Evolutionary conservation across 441 rosid species (phyloP), one percentile per base, ranked within the genome.

Genomic region (Pelargonium australe): DNA sequence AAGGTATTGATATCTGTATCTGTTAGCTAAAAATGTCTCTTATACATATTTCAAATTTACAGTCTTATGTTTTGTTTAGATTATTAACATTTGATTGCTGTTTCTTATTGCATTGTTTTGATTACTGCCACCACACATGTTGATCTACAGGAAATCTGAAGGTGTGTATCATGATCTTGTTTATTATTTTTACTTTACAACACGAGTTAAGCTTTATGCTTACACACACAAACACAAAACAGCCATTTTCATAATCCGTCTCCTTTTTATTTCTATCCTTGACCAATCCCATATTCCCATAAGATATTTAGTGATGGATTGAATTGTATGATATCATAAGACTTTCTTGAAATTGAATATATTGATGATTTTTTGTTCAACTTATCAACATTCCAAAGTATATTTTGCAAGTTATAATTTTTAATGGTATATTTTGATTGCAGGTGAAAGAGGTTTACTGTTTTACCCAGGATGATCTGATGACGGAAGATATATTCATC

Each of bases 401-500:
- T 53, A 53, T 53, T 53, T 14, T 6, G 58, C 6, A 14, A 53
- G 7, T 4, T n/a, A 51, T 14, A 14, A 53, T 14, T 13, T 53
- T 20, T 37, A 37, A 7, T 37, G 41, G 5, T 37, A 5, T 37
- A 37, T 53, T 64, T 77, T 75, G 63, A 17, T 66, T 75, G 75
- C 86, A 94, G 98, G 95, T 80, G 69, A 83, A 81, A 19, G 98
- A 94, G 84, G 86, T 91, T 70, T 83, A 88, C 67, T 91, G 77
- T 84, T 94, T 94, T 72, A 73, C 85, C 53, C 97, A 91, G 80
- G 98, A 94, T 73, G 96, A 94, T 81, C 73, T 94, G 83, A 88
- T 91, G 97, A 88, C 98, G 1, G 98, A 94, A 81, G 98, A 92
- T 76, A 86, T 89, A 74, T 91, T 89, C 79, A 80, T 92, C 80